Base-by-base conservation (phyloP, 2,329 filamentous ascomycete species). In the Fusarium duplospermum region DNA sequence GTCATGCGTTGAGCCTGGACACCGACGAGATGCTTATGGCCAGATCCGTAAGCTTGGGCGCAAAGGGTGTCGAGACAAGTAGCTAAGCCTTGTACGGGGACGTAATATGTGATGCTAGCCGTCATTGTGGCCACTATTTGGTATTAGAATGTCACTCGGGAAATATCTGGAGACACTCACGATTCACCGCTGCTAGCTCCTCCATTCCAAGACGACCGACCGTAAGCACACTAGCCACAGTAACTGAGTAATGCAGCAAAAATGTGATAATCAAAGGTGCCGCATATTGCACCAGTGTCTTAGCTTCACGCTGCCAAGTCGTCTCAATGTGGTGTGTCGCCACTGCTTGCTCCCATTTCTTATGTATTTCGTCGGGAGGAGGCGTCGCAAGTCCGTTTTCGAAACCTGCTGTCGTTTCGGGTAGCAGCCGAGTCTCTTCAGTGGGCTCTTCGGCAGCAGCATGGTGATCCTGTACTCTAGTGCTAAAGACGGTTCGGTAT, bases 41-140 rank as follows among this genome's bases (percentile, higher is more conserved):
- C 95, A 0, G 93, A 96, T 1, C 95, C 95, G 80, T 96, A 98
- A 0, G 95, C 95, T 81, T 98, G 95, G 0, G 95, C 90, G 80
- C 95, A 98, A 1, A 98, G 90, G 0, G 95, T 98, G 82, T 98
- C 95, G 20, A 98, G 86, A 67, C 92, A 93, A 1, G 95, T 98
- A 0, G 94, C 92, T 10, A 98, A 86, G 13, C 94, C 93, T 78
- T 94, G 92, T 71, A 93, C 92, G 2, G 93, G 89, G 2, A 92
- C 92, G 79, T 93, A 93, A 64, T 92, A 93, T 6, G 90, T 93
- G 73, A 95, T 95, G 69, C 90, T 93, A 6, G 92, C 92, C 2
- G 92, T 93, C 93, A 95, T 95, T 68, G 90, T 91, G 6, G 83
- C 82, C 71, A 84, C 79, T 80, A 13, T 0, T 5, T 3, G 27